Evolutionary conservation across 2,329 filamentous ascomycete species (phyloP).

Genomic region (Trichophyton benhamiae): DNA sequence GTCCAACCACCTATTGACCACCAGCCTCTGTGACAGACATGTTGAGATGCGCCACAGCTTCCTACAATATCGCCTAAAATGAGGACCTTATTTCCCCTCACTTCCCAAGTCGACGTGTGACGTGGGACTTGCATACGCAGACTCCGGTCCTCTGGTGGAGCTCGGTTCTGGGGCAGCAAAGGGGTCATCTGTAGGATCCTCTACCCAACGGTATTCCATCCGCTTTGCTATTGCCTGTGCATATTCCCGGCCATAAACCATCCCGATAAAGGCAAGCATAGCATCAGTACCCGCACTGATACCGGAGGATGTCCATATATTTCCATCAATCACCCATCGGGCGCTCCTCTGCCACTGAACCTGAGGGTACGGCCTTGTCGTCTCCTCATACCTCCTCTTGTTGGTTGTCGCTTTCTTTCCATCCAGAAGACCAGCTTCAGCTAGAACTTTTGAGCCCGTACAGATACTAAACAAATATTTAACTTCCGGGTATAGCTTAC

Average conservation of each 20-base stretch:
- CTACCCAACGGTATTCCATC: slow-evolving; percentile 48
- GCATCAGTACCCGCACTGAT: slow-evolving; percentile 52
- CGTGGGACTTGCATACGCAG: background rate
- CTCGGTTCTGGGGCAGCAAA: slow-evolving; percentile 32
- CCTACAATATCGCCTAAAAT: background rate
- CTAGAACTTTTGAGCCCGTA: slow-evolving; percentile 50
- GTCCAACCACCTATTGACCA: background rate
- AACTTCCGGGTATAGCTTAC: slow-evolving; percentile 35
- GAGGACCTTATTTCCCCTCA: background rate
- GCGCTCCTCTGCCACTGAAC: slow-evolving; percentile 51
- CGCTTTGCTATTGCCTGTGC: slow-evolving; percentile 38
- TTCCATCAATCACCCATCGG: slow-evolving; percentile 53
- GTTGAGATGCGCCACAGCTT: background rate
- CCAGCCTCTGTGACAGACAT: background rate
- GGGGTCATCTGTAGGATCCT: slow-evolving; percentile 41
- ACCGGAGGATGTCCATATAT: slow-evolving; percentile 55
- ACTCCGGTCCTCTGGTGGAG: background rate
- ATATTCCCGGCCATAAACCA: slow-evolving; percentile 42
- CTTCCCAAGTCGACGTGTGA: background rate
- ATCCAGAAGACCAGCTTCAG: slow-evolving; percentile 48
- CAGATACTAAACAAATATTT: slow-evolving; percentile 53
- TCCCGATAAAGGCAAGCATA: slow-evolving; percentile 44
- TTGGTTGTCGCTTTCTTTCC: slow-evolving; percentile 53
- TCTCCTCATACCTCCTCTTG: slow-evolving; percentile 44
- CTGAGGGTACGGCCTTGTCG: slow-evolving; percentile 36